These are phyloP conservation scores for Exobasidium cylindrosporum DNA, from an alignment of 1,284 basidiomycete genomes.

Conservation along the genomic window DNA sequence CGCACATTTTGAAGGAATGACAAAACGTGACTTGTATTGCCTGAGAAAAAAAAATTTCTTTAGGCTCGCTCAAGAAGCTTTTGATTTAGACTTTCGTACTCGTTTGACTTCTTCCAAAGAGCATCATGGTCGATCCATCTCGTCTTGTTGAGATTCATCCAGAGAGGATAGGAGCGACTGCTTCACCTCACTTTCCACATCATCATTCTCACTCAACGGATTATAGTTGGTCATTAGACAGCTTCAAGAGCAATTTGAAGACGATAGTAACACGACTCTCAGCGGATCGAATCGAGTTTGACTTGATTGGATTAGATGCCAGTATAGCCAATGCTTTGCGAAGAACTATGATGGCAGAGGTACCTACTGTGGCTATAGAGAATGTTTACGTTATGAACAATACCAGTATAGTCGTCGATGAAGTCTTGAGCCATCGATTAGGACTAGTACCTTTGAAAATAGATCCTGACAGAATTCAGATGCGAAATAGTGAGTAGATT, in stretches of 20 bases:
- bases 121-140: slow-evolving; percentile 8
- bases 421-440: slow-evolving; percentile 84
- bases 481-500: slow-evolving; percentile 51
- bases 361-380: slow-evolving; percentile 78
- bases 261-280: slow-evolving; percentile 46
- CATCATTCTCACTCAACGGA: background rate
- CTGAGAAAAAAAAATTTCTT: too few species aligned
- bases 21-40: too few species aligned
- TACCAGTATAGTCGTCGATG: slow-evolving; percentile 89
- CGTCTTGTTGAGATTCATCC: slow-evolving; percentile 48
- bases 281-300: slow-evolving; percentile 71
- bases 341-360: slow-evolving; percentile 89
- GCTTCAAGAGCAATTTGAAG: slow-evolving; percentile 29
- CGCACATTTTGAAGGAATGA: too few species aligned
- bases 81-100: too few species aligned
- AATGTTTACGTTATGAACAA: slow-evolving; percentile 93
- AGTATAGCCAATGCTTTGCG: slow-evolving; percentile 93
- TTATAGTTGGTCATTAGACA: slow-evolving; percentile 26
- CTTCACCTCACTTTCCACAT: slow-evolving; percentile 44
- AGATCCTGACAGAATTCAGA: slow-evolving; percentile 66
- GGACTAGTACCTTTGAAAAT: slow-evolving; percentile 86
- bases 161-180: slow-evolving; percentile 47
- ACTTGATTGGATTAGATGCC: slow-evolving; percentile 92
- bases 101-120: too few species aligned
- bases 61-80: too few species aligned